phyloP scores from a whole-genome alignment of 495 filamentous ascomycete species.

The Xylaria nigripes region DNA sequence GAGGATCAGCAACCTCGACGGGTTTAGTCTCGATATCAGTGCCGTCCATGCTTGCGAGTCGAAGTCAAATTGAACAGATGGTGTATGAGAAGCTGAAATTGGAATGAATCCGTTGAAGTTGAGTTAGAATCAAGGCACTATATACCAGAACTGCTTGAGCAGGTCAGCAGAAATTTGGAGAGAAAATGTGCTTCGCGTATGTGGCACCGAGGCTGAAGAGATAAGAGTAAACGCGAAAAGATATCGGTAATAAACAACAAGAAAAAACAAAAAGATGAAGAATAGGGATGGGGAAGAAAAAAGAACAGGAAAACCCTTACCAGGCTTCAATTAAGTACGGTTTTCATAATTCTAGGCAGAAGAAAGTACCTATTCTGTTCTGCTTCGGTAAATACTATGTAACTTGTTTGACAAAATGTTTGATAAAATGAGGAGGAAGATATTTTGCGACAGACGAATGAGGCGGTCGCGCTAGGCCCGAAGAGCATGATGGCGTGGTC shows the following conservation, averaged over 20 bases:
- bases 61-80: neutral
- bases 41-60: constrained; percentile 20
- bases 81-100: neutral
- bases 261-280: neutral
- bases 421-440: neutral
- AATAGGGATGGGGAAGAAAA: neutral
- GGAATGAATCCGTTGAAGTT: neutral
- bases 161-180: no score
- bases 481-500: no score
- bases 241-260: neutral
- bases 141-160: no score
- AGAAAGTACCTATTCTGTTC: neutral
- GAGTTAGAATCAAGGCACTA: neutral
- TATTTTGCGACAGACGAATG: constrained; percentile 7
- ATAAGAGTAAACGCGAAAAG: neutral
- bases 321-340: neutral
- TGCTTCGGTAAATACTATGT: no score
- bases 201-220: neutral
- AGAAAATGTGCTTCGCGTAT: neutral
- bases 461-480: neutral
- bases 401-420: no score
- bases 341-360: neutral
- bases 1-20: constrained; percentile 13
- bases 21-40: constrained; percentile 18
- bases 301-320: neutral